Base-by-base conservation (phyloP, 768 basidiomycete species). In the Boletus barrowsii region DNA sequence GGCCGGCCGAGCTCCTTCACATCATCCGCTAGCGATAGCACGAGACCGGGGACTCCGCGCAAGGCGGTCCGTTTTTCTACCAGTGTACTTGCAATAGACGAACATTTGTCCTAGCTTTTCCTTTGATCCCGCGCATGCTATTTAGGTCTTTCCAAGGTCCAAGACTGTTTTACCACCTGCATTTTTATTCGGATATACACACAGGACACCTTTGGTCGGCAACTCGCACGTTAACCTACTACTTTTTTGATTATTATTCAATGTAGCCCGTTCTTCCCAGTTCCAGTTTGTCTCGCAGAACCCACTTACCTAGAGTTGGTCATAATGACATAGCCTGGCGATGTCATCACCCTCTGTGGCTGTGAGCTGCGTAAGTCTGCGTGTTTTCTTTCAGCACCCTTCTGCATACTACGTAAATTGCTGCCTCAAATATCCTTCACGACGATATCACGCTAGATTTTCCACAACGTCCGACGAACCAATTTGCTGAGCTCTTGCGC, bases 11-110 rank as follows among this genome's bases (percentile, higher is more conserved):
- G 63, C 44, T 69, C 70, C 39, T 47, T 65, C 32, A 61, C 71
- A 1, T 71, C 67, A n/a, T 71, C 71, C 17, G 66, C 63, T 30
- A 70, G 68, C 46, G 64, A 70, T 45, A 69, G 67, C 24, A 68
- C 69, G 2, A 73, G 78, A 57, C 71, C 75, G 5, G 64, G 70
- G 17, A 80, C 76, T 0, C 79, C 76, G 17, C 80, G 79, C 58
- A 86, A 86, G 64, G 81, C 79, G 3, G 84, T 86, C 36, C 78
- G 84, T 45, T 86, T 86, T 67, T 80, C 80, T n/a, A 72, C 75
- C 24, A 73, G 77, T 56, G 70, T 73, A 47, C 68, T 68, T 44
- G 73, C 62, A 33, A 59, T 66, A 44, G 60, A 65, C 52, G 51
- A 68, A 41, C 61, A 43, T 32, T 40, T 54, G 13, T 51, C 56